phyloP scores from a whole-genome alignment of 1,139 yeast genomes.

The Pneumocystis oryctolagi region DNA sequence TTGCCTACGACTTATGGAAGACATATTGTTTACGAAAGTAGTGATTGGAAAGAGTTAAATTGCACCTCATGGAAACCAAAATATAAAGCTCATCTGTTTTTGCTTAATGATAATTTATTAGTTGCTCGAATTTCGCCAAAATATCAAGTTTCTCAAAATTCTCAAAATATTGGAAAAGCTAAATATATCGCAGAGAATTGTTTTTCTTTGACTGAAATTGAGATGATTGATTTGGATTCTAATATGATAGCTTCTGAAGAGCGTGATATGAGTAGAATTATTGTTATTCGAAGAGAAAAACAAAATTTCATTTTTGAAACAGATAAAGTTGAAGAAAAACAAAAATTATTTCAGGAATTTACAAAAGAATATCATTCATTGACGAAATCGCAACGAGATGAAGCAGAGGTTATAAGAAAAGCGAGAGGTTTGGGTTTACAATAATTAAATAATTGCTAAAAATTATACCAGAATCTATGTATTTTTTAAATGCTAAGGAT shows the following conservation, averaged over 20 bases:
- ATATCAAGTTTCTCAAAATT: conserved; percentile 18
- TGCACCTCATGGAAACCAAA: conserved; percentile 75
- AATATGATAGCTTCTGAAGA: conserved; percentile 3
- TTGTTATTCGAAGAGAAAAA: conserved; percentile 23
- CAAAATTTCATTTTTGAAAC: conserved; percentile 43
- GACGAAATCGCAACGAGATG: neutral
- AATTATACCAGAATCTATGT: neutral
- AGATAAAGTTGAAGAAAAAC: conserved; percentile 50
- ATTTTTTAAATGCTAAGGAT: neutral
- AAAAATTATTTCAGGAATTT: conserved; percentile 23
- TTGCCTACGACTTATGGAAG: conserved; percentile 67
- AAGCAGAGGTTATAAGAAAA: neutral
- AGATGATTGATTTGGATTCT: conserved; percentile 30
- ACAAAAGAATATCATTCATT: neutral
- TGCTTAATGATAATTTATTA: conserved; percentile 62
- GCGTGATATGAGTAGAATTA: conserved; percentile 3
- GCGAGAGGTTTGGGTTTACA: neutral
- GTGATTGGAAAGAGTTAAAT: conserved; percentile 77
- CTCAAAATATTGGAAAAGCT: conserved; percentile 6
- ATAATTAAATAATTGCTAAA: neutral
- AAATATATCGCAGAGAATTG: conserved; percentile 60
- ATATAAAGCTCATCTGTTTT: conserved; percentile 59
- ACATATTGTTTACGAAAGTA: conserved; percentile 65
- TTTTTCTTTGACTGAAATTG: conserved; percentile 57
- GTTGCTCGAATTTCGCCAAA: conserved; percentile 46